phyloP scores from a whole-genome alignment of 2,329 filamentous ascomycete genomes.

The Meredithiella fracta region DNA sequence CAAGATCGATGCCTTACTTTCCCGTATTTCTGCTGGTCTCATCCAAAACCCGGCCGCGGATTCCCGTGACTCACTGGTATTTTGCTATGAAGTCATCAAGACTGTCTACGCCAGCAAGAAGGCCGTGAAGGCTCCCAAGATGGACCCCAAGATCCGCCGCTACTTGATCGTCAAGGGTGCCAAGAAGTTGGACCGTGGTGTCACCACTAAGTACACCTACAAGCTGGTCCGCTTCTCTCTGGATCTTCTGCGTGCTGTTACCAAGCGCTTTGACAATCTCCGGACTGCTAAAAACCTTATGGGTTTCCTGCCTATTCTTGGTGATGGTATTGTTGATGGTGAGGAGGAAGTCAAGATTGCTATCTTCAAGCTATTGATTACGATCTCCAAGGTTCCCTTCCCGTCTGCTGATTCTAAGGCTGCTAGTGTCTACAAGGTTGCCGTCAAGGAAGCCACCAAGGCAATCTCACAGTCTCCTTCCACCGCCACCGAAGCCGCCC shows the following conservation, averaged over 20 bases:
- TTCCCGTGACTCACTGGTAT: constrained; percentile 69
- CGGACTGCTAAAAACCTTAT: constrained; percentile 63
- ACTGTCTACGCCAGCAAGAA: constrained; percentile 57
- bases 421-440: constrained; percentile 50
- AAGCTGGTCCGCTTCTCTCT: constrained; percentile 80
- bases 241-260: constrained; percentile 68
- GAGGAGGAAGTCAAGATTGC: constrained; percentile 90
- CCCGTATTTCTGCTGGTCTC: constrained; percentile 67
- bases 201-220: constrained; percentile 63
- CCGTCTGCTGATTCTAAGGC: constrained; percentile 39
- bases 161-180: constrained; percentile 70
- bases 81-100: constrained; percentile 88
- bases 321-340: constrained; percentile 65
- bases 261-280: constrained; percentile 71
- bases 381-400: constrained; percentile 72
- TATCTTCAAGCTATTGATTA: constrained; percentile 67
- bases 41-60: constrained; percentile 65
- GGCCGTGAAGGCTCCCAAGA: constrained; percentile 33
- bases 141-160: constrained; percentile 47
- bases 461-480: constrained; percentile 60
- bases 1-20: constrained; percentile 80
- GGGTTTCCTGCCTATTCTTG: constrained; percentile 77
- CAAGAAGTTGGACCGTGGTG: constrained; percentile 56
- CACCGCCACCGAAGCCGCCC: constrained; percentile 68
- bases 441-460: constrained; percentile 70